Conservation (phyloP, 768 basidiomycete species). For the Cubamyces lactineus region DNA sequence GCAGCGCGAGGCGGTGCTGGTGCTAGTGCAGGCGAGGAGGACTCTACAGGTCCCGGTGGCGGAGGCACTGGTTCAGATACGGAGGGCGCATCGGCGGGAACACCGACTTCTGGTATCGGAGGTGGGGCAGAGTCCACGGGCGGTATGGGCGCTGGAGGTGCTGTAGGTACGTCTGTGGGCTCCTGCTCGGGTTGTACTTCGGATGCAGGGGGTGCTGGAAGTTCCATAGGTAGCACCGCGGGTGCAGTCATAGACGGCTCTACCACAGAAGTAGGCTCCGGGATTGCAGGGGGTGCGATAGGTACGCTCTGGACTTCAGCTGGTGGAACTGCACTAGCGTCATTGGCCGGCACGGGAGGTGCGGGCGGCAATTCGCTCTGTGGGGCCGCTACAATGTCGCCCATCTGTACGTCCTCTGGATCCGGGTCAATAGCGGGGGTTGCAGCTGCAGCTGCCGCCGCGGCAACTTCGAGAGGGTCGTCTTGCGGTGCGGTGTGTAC, state of each 20-base stretch:
- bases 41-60: neutral
- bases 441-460: neutral
- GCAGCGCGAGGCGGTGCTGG: neutral
- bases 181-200: neutral
- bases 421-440: conserved; percentile 4
- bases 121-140: no score
- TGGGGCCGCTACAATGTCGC: neutral
- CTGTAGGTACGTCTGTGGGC: no score
- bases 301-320: neutral
- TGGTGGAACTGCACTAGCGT: neutral
- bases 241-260: neutral
- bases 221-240: neutral
- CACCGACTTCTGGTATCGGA: no score
- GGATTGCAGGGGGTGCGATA: neutral
- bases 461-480: conserved; percentile 2
- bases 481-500: conserved; percentile 15
- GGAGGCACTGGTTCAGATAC: neutral
- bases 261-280: neutral
- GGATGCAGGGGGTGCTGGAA: neutral
- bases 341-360: neutral
- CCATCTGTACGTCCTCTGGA: conserved; percentile 17
- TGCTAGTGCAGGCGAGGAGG: neutral
- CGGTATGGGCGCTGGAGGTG: no score
- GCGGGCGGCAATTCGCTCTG: neutral
- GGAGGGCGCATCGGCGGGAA: neutral